Conservation (phyloP, 139 green algal genomes). For the Volvox africanus region DNA sequence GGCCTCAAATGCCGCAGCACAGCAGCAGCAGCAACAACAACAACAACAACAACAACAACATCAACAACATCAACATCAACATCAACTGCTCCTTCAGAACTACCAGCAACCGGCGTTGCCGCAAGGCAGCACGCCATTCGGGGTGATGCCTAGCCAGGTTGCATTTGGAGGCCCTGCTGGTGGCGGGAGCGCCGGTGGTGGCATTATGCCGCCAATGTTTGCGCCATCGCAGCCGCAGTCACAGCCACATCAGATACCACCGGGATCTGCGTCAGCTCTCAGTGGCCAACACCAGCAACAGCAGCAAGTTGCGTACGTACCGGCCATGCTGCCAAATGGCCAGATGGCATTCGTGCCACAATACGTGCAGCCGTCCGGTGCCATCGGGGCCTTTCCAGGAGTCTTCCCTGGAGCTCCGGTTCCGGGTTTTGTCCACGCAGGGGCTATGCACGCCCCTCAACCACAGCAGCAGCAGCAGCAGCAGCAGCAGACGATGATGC, state of each 20-base stretch:
- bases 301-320: slow-evolving; percentile 51
- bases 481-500: neutral
- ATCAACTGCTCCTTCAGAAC: neutral
- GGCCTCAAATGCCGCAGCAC: neutral
- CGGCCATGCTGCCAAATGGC: slow-evolving; percentile 51
- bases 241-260: neutral
- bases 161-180: neutral
- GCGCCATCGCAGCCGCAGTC: neutral
- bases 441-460: neutral
- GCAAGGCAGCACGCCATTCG: neutral
- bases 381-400: neutral
- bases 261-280: neutral
- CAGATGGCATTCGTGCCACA: slow-evolving; percentile 61
- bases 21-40: slow-evolving; percentile 25
- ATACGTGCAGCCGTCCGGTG: neutral
- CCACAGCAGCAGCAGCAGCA: slow-evolving; percentile 5
- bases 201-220: neutral
- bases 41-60: slow-evolving; percentile 7
- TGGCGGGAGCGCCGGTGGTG: neutral
- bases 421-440: neutral
- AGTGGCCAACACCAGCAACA: slow-evolving; percentile 16
- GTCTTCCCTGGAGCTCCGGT: neutral
- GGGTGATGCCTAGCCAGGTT: neutral
- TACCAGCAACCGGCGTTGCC: neutral
- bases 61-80: slow-evolving; percentile 15